Evolutionary conservation across 2,329 filamentous ascomycete species (phyloP).

Genomic region (Cryphonectria radicalis): DNA sequence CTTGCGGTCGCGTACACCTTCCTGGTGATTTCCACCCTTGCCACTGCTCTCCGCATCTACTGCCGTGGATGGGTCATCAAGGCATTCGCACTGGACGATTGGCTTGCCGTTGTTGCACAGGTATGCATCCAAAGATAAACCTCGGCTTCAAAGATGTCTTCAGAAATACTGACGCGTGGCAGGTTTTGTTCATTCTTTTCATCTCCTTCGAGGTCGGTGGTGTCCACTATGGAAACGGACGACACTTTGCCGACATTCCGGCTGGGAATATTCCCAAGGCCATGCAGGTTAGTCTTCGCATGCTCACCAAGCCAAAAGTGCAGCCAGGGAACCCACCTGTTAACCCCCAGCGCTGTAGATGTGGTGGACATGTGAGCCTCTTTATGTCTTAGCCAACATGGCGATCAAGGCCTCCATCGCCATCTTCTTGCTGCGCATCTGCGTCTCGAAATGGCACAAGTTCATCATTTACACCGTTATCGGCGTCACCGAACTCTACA

Average conservation of each 20-base stretch:
- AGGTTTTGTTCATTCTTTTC: conserved; percentile 1
- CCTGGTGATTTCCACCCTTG: not conserved
- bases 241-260: not conserved
- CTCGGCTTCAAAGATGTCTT: not conserved
- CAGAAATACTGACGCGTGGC: not conserved
- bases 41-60: not conserved
- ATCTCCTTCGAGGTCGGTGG: not conserved
- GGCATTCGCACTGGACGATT: conserved; percentile 2
- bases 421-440: conserved; percentile 4
- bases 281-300: not conserved
- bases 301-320: not conserved
- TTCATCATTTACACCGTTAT: not conserved
- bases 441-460: conserved; percentile 1
- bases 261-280: not conserved
- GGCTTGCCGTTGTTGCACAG: conserved; percentile 1
- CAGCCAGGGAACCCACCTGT: not conserved
- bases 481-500: conserved; percentile 3
- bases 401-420: conserved; percentile 7
- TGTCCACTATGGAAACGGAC: not conserved
- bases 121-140: not conserved
- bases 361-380: conserved; percentile 6
- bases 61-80: conserved; percentile 9
- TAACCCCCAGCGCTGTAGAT: not conserved
- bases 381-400: conserved; percentile 1
- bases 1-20: not conserved